Conservation (phyloP, 129 eudicot genomes). For the Glebionis coronaria region DNA sequence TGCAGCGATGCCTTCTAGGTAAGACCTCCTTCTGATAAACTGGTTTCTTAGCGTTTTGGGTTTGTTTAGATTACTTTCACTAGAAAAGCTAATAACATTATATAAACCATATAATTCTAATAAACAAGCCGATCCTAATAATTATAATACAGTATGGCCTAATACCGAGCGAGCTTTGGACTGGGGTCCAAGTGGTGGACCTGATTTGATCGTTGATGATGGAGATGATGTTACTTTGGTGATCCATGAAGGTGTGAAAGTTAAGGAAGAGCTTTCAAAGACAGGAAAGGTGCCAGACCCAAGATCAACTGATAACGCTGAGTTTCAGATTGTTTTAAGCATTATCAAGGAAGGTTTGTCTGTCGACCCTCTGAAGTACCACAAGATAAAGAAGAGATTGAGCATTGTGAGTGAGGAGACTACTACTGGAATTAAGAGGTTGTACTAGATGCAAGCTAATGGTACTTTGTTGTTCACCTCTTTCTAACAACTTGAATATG, state of each 20-base stretch:
- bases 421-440: too few relatives aligned
- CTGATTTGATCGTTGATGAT: conserved; percentile 42
- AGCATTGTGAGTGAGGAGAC: too few relatives aligned
- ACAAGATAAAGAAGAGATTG: conserved; percentile 45
- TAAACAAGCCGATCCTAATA: too few relatives aligned
- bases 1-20: too few relatives aligned
- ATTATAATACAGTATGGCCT: too few relatives aligned
- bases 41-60: too few relatives aligned
- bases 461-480: too few relatives aligned
- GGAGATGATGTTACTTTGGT: conserved; percentile 41
- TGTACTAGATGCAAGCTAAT: conserved; percentile 61
- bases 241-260: conserved; percentile 49
- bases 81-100: too few relatives aligned
- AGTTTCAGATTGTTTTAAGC: conserved; percentile 35
- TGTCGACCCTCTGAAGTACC: conserved; percentile 44
- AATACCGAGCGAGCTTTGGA: conserved; percentile 39
- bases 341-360: conserved; percentile 36
- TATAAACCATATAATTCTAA: too few relatives aligned
- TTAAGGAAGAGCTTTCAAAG: conserved; percentile 40
- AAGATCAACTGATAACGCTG: conserved; percentile 31
- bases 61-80: too few relatives aligned
- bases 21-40: too few relatives aligned
- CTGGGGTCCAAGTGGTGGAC: conserved; percentile 42
- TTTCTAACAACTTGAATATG: too few relatives aligned
- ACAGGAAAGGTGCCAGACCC: conserved; percentile 39